These are phyloP conservation scores for Coniella lustricola DNA, from an alignment of 2,329 filamentous ascomycete species.

Conservation along the genomic window DNA sequence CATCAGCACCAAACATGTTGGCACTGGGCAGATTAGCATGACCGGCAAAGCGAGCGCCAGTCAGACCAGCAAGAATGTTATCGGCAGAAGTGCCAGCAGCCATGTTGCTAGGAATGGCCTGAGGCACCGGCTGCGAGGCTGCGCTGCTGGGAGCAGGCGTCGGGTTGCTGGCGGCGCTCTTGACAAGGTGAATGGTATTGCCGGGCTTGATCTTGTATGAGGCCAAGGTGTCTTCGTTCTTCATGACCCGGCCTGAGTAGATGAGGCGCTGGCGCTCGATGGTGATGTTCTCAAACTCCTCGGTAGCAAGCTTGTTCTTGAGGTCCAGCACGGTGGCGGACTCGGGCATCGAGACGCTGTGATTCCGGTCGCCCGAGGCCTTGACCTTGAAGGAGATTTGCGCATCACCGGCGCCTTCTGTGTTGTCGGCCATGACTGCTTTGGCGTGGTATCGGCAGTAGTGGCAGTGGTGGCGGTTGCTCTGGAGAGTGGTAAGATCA, in stretches of 20 bases:
- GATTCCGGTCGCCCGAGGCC: conserved; percentile 84
- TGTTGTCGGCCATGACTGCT: conserved; percentile 56
- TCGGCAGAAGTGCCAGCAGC: conserved; percentile 70
- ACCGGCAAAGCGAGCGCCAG: conserved; percentile 87
- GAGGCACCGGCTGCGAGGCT: conserved; percentile 39
- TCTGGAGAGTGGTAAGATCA: not conserved
- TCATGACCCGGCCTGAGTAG: conserved; percentile 94
- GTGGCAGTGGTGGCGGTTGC: not conserved
- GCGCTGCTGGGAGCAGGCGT: conserved; percentile 35
- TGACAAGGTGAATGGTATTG: conserved; percentile 94
- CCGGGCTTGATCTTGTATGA: conserved; percentile 93
- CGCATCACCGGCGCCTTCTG: conserved; percentile 54
- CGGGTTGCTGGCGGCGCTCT: conserved; percentile 85
- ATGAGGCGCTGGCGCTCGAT: conserved; percentile 88
- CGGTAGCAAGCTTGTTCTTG: conserved; percentile 76
- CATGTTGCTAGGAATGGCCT: conserved; percentile 68
- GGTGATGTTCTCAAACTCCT: conserved; percentile 80
- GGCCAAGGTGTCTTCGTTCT: conserved; percentile 80
- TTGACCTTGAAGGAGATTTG: conserved; percentile 96
- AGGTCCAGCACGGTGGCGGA: conserved; percentile 75
- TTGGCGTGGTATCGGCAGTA: not conserved
- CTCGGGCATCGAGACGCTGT: conserved; percentile 71
- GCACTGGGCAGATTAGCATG: conserved; percentile 82
- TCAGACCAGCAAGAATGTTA: conserved; percentile 84
- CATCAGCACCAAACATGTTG: conserved; percentile 88